Evolutionary conservation across 1,139 yeast species (phyloP), one percentile per base, ranked within the genome.

Genomic region (Scheffersomyces lignicola): DNA sequence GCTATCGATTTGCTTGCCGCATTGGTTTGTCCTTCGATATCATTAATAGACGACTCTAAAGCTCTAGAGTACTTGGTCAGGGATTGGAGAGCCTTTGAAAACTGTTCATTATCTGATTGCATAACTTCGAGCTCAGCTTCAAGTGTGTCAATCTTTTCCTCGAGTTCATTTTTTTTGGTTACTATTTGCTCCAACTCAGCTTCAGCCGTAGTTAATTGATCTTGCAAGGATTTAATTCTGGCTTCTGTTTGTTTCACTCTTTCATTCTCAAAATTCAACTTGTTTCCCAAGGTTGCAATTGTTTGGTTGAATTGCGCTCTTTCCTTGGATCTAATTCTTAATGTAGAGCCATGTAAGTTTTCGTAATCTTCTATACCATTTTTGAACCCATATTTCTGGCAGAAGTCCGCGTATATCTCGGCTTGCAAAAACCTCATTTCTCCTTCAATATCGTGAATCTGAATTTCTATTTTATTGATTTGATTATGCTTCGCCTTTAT

Each of bases 341-440:
- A 52, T 9, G 78, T 62, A 3, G 78, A 65, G 8, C 92, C 90
- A 40, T 83, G 87, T 17, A 76, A 64, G 31, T 63, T 65, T 54
- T 87, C 95, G 52, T 83, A 87, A 31, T 81, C 88, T 35, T 70
- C 68, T 31, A 86, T 78, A 29, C 69, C 70, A 43, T 69, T 62
- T 6, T 49, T 47, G 48, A 85, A 77, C 0, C 78, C 77, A 39
- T 80, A 62, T 36, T 61, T 66, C 1, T 54, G 40, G 40, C 89
- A 82, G 49, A 88, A 83, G 0, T 56, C 69, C 1, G 59, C 45
- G 52, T 80, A 87, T 3, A 81, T 60, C 2, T 51, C 52, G 2
- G 58, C 42, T 44, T 80, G 82, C 12, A 75, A 48, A 0, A 41
- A 22, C n/a, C 56, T 57, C 13, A 75, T 62, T 29, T 69, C 54